A percentile compares a stretch with the other conserved stretches of the same genome.
Conservation (phyloP, 805 yeast species). For the Metschnikowia vanudenii region DNA sequence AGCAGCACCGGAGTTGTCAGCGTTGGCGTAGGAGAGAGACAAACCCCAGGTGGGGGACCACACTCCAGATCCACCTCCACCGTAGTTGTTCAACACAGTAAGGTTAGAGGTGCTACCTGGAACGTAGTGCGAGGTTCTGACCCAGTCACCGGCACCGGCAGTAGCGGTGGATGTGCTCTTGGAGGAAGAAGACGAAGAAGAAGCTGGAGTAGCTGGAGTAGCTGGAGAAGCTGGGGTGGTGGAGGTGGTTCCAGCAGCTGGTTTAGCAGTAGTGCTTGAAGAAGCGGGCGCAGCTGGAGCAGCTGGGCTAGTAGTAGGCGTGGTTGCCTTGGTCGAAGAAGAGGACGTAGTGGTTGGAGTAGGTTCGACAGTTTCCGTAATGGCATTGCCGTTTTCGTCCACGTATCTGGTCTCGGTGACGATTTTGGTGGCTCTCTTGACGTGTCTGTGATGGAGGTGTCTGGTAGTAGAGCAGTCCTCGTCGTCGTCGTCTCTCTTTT, state of each 20-base stretch:
- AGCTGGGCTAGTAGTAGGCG: background rate
- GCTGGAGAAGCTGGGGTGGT: background rate
- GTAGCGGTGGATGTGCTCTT: conserved; percentile 25
- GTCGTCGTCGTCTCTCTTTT: conserved; percentile 38
- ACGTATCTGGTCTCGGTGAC: conserved; percentile 80
- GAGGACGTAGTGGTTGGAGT: background rate
- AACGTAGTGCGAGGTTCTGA: conserved; percentile 63
- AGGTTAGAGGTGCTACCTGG: conserved; percentile 71
- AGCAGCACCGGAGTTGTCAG: conserved; percentile 76
- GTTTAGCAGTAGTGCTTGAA: background rate
- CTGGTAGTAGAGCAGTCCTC: conserved; percentile 47
- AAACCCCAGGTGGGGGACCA: conserved; percentile 88
- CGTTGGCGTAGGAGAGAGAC: conserved; percentile 80
- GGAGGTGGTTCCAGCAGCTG: background rate
- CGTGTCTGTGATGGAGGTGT: conserved; percentile 46
- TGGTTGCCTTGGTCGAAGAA: background rate
- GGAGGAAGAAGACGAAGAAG: conserved; percentile 28
- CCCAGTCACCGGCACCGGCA: conserved; percentile 48
- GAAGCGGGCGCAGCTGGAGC: background rate
- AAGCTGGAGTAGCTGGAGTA: conserved; percentile 3
- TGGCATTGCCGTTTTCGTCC: conserved; percentile 53
- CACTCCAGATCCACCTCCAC: conserved; percentile 88
- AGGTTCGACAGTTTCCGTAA: conserved; percentile 17
- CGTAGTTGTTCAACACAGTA: conserved; percentile 82
- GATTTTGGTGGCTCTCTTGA: conserved; percentile 61